Evolutionary conservation across 257 asterid species (phyloP).

Genomic region (Plantago ovata): DNA sequence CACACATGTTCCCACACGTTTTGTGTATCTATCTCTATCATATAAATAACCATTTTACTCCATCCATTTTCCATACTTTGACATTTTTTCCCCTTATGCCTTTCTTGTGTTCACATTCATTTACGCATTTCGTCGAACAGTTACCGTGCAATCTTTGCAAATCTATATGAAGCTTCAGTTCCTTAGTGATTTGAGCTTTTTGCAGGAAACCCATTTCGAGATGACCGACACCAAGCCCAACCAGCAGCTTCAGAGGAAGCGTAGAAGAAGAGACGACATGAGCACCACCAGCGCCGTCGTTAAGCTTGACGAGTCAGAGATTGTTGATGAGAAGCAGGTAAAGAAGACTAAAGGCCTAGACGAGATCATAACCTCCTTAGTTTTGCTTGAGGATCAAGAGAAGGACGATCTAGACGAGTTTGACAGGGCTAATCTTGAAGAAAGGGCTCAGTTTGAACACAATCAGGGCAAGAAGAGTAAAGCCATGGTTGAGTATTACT

Average conservation of each 20-base stretch:
- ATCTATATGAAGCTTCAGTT: conserved; percentile 20
- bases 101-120: conserved; percentile 41
- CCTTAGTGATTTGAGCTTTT: not conserved
- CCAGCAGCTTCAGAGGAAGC: conserved; percentile 31
- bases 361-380: conserved; percentile 73
- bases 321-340: conserved; percentile 36
- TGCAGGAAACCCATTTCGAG: conserved; percentile 8
- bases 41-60: conserved; percentile 27
- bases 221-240: conserved; percentile 44
- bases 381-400: conserved; percentile 76
- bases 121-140: conserved; percentile 38
- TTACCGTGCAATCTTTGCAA: conserved; percentile 1
- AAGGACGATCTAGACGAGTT: conserved; percentile 45
- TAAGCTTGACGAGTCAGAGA: conserved; percentile 20
- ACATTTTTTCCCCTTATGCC: conserved; percentile 17
- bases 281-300: not conserved
- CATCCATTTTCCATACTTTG: conserved; percentile 26
- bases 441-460: conserved; percentile 38
- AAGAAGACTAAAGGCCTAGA: conserved; percentile 64
- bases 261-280: conserved; percentile 31
- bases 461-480: conserved; percentile 40
- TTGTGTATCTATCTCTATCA: not conserved
- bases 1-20: conserved; percentile 31
- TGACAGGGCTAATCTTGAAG: conserved; percentile 41
- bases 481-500: conserved; percentile 60